Conservation (phyloP, 495 filamentous ascomycete genomes). For the Aspergillus baeticus region DNA sequence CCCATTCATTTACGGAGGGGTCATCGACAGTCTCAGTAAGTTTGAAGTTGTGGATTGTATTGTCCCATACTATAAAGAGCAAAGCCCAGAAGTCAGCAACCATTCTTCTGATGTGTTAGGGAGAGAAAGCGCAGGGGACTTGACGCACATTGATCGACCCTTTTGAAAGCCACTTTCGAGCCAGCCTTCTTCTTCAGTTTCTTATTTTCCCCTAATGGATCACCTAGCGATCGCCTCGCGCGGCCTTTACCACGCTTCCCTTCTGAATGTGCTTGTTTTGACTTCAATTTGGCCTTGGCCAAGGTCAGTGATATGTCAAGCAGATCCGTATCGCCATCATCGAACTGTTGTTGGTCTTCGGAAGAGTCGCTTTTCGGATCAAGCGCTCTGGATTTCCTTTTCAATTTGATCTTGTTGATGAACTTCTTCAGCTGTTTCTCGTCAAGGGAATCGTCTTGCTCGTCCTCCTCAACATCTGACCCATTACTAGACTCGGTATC, state of each 20-base stretch:
- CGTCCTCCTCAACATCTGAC: slow-evolving; percentile 25
- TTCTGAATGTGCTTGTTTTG: slow-evolving; percentile 20
- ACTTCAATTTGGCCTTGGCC: slow-evolving; percentile 25
- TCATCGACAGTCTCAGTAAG: slow-evolving; percentile 77
- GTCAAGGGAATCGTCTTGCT: slow-evolving; percentile 28
- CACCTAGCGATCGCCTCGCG: slow-evolving; percentile 17
- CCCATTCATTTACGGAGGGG: slow-evolving; percentile 69
- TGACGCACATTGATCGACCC: slow-evolving; percentile 71
- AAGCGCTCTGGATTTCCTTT: slow-evolving; percentile 37
- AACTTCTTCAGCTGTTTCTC: slow-evolving; percentile 48
- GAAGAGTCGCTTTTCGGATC: slow-evolving; percentile 28
- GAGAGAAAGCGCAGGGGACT: not conserved
- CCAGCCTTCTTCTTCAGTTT: slow-evolving; percentile 44
- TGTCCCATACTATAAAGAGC: slow-evolving; percentile 60
- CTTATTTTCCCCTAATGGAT: slow-evolving; percentile 16
- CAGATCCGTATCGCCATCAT: slow-evolving; percentile 20
- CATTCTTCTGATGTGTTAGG: not conserved
- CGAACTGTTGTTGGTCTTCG: slow-evolving; percentile 24
- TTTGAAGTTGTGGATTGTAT: slow-evolving; percentile 77
- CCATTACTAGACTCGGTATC: slow-evolving; percentile 35
- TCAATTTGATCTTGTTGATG: slow-evolving; percentile 47
- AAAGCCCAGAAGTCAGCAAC: not conserved
- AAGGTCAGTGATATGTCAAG: slow-evolving; percentile 19
- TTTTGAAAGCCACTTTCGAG: slow-evolving; percentile 61
- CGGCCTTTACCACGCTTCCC: slow-evolving; percentile 20